Conservation (phyloP, 2,329 filamentous ascomycete genomes). For the Zymoseptoria ardabiliae region DNA sequence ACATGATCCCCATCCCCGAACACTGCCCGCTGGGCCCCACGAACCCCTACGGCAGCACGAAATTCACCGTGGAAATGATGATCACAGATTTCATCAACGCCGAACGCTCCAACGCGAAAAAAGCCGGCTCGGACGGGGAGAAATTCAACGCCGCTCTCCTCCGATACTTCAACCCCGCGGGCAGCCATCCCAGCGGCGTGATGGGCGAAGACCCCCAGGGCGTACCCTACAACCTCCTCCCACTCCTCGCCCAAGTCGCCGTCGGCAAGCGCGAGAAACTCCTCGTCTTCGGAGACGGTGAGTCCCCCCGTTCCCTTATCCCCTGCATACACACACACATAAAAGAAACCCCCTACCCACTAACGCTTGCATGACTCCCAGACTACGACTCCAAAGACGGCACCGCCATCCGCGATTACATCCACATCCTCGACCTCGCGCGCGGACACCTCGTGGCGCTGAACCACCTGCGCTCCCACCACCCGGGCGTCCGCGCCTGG, state of each 20-base stretch:
- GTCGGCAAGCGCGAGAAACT: conserved; percentile 93
- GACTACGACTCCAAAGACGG: conserved; percentile 88
- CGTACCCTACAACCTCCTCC: conserved; percentile 90
- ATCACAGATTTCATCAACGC: conserved; percentile 88
- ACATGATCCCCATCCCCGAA: conserved; percentile 99
- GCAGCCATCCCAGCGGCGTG: conserved; percentile 87
- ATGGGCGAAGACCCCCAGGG: conserved; percentile 98
- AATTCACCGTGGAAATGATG: conserved; percentile 82
- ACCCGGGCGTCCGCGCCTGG: conserved; percentile 90
- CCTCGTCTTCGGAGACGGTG: conserved; percentile 87
- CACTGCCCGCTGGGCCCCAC: conserved; percentile 92
- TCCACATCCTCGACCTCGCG: conserved; percentile 87
- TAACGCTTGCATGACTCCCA: conserved; percentile 31
- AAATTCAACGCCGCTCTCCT: conserved; percentile 91
- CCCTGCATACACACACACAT: neutral
- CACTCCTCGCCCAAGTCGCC: conserved; percentile 88
- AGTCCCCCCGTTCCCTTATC: conserved; percentile 27
- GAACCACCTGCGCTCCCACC: conserved; percentile 75
- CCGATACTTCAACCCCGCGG: conserved; percentile 96
- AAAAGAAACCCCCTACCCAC: neutral
- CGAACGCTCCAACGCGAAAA: conserved; percentile 73
- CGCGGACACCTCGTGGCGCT: conserved; percentile 81
- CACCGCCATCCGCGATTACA: conserved; percentile 95
- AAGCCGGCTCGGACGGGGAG: conserved; percentile 67
- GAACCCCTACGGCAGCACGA: conserved; percentile 96